These are phyloP conservation scores for Ustilago xerochloae DNA, from an alignment of 1,284 basidiomycete species.

Conservation along the genomic window DNA sequence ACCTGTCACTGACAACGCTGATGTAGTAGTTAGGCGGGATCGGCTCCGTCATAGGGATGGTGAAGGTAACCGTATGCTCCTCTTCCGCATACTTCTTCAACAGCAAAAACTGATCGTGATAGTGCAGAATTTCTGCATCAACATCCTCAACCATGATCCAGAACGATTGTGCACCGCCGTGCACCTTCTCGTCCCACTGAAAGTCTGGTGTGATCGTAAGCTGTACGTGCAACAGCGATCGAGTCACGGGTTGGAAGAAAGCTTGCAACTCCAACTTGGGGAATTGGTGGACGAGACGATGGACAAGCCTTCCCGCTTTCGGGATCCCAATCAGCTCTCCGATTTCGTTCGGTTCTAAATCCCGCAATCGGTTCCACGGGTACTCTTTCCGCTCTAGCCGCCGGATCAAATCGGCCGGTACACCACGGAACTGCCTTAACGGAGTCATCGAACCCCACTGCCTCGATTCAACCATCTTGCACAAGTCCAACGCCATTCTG, in stretches of 20 bases:
- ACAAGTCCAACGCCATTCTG: slow-evolving; percentile 88
- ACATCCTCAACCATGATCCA: slow-evolving; percentile 93
- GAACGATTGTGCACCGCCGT: slow-evolving; percentile 88
- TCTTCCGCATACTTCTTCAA: slow-evolving; percentile 86
- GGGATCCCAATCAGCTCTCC: slow-evolving; percentile 95
- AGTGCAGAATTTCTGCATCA: slow-evolving; percentile 93
- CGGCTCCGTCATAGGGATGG: slow-evolving; percentile 95
- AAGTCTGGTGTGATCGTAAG: slow-evolving; percentile 87
- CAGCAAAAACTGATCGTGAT: slow-evolving; percentile 91
- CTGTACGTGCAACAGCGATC: slow-evolving; percentile 64
- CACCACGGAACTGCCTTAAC: slow-evolving; percentile 90
- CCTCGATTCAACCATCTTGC: slow-evolving; percentile 87
- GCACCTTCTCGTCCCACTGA: slow-evolving; percentile 94
- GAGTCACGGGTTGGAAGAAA: slow-evolving; percentile 59
- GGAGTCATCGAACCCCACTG: slow-evolving; percentile 98
- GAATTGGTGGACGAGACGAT: slow-evolving; percentile 95
- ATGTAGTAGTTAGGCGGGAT: slow-evolving; percentile 98
- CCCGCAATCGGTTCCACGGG: slow-evolving; percentile 63
- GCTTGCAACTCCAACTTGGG: slow-evolving; percentile 85
- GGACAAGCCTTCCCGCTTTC: slow-evolving; percentile 85
- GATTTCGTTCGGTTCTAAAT: slow-evolving; percentile 67
- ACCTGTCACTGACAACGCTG: slow-evolving; percentile 91
- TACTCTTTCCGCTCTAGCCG: slow-evolving; percentile 97
- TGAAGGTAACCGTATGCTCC: slow-evolving; percentile 92
- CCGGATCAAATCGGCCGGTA: slow-evolving; percentile 85